Evolutionary conservation across 208 protist species (phyloP).

Genomic region (Trypanosoma theileri): DNA sequence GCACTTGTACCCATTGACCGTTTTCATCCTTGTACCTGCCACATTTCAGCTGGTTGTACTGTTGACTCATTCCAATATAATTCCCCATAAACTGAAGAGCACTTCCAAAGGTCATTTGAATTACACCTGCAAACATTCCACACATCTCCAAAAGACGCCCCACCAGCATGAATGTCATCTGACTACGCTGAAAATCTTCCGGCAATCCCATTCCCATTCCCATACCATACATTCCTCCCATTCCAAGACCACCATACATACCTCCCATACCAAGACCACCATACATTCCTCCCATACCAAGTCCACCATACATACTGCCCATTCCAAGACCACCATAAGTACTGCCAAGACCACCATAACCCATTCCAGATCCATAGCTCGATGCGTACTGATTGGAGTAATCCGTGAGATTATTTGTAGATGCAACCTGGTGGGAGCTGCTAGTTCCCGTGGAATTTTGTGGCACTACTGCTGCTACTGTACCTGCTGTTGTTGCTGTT

Average conservation of each 20-base stretch:
- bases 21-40: constrained; percentile 29
- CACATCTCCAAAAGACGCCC: constrained; percentile 82
- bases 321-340: constrained; percentile 39
- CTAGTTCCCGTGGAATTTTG: neutral
- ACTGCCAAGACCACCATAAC: constrained; percentile 32
- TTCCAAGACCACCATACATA: constrained; percentile 48
- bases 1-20: constrained; percentile 26
- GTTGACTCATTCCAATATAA: constrained; percentile 79
- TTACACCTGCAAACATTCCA: constrained; percentile 82
- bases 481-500: neutral
- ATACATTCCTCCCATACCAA: constrained; percentile 50
- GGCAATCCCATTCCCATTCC: constrained; percentile 65
- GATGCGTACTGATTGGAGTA: constrained; percentile 15
- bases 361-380: constrained; percentile 34
- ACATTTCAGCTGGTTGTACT: constrained; percentile 33
- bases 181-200: constrained; percentile 75
- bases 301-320: constrained; percentile 38
- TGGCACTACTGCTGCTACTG: neutral
- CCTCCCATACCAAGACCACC: constrained; percentile 39
- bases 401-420: constrained; percentile 5
- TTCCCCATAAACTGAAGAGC: constrained; percentile 79
- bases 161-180: constrained; percentile 91
- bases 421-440: constrained; percentile 8
- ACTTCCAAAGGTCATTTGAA: constrained; percentile 84
- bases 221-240: constrained; percentile 38